Conservation (phyloP, 768 basidiomycete genomes). For the Lactifluus subvellereus region DNA sequence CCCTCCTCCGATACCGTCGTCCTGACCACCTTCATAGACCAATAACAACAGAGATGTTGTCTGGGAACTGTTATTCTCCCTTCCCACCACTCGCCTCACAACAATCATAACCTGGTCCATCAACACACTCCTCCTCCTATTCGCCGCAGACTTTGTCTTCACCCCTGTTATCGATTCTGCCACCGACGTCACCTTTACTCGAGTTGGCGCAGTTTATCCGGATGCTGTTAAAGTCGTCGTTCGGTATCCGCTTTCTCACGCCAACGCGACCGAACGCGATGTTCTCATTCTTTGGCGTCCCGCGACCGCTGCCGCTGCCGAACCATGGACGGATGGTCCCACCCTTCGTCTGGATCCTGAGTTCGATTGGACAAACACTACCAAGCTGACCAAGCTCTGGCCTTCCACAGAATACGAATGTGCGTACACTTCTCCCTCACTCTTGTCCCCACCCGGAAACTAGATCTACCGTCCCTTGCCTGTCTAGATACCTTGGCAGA, state of each 20-base stretch:
- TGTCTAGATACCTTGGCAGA: slow-evolving; percentile 39
- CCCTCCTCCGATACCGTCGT: slow-evolving; percentile 26
- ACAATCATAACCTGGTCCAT: slow-evolving; percentile 31
- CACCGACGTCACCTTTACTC: slow-evolving; percentile 51
- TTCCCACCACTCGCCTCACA: slow-evolving; percentile 30
- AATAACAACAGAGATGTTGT: slow-evolving; percentile 16
- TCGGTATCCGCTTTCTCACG: slow-evolving; percentile 43
- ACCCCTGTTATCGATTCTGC: slow-evolving; percentile 54
- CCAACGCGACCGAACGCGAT: slow-evolving; percentile 30
- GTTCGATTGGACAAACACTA: slow-evolving; percentile 55
- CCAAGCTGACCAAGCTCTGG: slow-evolving; percentile 53
- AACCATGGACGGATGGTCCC: slow-evolving; percentile 55
- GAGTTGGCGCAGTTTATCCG: slow-evolving; percentile 65
- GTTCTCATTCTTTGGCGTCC: slow-evolving; percentile 45
- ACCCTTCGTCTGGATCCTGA: slow-evolving; percentile 38
- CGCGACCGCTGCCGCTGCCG: slow-evolving; percentile 22
- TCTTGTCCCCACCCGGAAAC: background rate
- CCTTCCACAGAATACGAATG: slow-evolving; percentile 68
- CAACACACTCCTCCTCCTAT: slow-evolving; percentile 36
- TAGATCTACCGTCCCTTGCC: background rate
- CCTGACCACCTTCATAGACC: background rate
- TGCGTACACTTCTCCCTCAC: slow-evolving; percentile 31
- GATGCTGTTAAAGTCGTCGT: slow-evolving; percentile 57
- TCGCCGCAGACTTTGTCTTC: slow-evolving; percentile 44
- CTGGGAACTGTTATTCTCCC: slow-evolving; percentile 31